phyloP scores from a whole-genome alignment of 2,329 filamentous ascomycete species.

The Podosphaera leucotricha region DNA sequence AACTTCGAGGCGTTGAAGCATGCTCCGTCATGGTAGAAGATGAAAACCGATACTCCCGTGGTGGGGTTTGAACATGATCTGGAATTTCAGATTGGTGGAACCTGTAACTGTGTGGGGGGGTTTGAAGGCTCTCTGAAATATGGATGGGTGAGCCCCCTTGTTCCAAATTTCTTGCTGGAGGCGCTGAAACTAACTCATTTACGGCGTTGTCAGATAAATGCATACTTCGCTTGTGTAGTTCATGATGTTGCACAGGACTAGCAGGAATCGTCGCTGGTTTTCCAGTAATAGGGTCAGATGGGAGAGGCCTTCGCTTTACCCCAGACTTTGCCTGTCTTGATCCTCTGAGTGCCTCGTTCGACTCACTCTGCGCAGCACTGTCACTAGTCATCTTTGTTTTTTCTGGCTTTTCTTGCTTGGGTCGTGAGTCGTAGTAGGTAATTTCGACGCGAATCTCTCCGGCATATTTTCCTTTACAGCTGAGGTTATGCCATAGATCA shows the following conservation, averaged over 20 bases:
- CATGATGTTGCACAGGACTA: no score
- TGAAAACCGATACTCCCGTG: conserved; percentile 10
- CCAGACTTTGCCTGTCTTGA: conserved; percentile 29
- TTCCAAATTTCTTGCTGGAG: no score
- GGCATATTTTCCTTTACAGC: conserved; percentile 81
- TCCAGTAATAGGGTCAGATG: conserved; percentile 43
- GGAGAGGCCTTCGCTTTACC: conserved; percentile 65
- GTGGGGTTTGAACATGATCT: conserved; percentile 23
- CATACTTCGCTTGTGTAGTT: no score
- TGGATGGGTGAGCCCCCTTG: no score
- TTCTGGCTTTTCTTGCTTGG: conserved; percentile 51
- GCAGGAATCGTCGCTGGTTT: conserved; percentile 18
- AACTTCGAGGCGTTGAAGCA: conserved; percentile 12
- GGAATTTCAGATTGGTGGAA: conserved; percentile 17
- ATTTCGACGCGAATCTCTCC: conserved; percentile 87
- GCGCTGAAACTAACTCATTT: no score
- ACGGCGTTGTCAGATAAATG: no score
- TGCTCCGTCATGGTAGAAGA: conserved; percentile 19
- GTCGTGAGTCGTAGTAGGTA: conserved; percentile 80
- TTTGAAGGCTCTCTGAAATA: no score
- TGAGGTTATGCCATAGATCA: conserved; percentile 76
- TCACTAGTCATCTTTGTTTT: conserved; percentile 21
- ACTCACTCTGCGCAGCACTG: conserved; percentile 13
- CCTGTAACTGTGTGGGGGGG: conserved; percentile 13
- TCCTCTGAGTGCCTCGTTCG: conserved; percentile 17